Evolutionary conservation across 2,329 filamentous ascomycete species (phyloP), one percentile per base, ranked within the genome.

Genomic region (Epichloe brachyelytri): DNA sequence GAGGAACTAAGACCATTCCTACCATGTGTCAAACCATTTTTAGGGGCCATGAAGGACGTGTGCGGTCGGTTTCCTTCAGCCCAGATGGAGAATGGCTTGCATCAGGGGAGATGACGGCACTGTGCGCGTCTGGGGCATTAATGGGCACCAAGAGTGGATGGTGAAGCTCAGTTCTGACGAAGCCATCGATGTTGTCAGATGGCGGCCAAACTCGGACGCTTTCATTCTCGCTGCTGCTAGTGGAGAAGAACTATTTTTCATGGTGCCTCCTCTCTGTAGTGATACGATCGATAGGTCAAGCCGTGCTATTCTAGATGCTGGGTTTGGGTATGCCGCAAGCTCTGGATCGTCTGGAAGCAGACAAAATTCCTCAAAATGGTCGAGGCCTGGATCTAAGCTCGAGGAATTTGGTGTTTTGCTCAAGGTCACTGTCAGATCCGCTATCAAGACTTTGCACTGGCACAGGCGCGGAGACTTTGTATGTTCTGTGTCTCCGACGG

Each of bases 391-490:
- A 38, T 68, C 79, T 3, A 77, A 80, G 45, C 77, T 95, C 3
- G 83, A 89, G 60, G 82, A 86, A 50, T 80, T 84, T 53, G 86
- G 90, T 45, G 85, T 96, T 3, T 75, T 90, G 40, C 78, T 94
- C 53, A 85, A 88, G 62, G 80, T 87, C 51, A 89, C 87, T 6
- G 84, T 96, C 12, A 80, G 86, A 55, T 80, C 86, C 47, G 77
- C 82, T 2, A 80, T 95, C 63, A 97, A 95, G 71, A 84, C 87
- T 14, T 82, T 98, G 60, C 85, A 82, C 64, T 98, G 91, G 89
- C 94, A 98, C 69, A 80, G 91, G 53, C 83, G 87, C 54, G 93
- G 93, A 59, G 91, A 97, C 65, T 96, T 96, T 71, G 85, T 98
- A 62, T 85, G 88, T 58, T 94, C 90, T 1, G 88, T 96, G 20